A percentile compares a stretch with the other conserved stretches of the same genome.
phyloP scores from a whole-genome alignment of 73 alveolate species.

The Effrenium voratum region DNA sequence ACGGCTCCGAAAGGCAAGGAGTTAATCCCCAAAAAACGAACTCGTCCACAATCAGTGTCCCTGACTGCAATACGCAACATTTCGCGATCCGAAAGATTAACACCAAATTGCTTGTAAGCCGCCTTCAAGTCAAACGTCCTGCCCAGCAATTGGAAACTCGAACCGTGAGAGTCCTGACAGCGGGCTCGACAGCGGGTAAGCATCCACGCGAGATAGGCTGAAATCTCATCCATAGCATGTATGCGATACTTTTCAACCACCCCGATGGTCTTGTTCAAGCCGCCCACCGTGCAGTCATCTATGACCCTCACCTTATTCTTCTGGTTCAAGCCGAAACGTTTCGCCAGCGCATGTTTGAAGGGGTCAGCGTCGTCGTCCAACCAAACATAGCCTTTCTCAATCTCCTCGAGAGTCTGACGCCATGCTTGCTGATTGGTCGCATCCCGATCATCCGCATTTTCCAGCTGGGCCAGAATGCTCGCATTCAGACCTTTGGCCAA shows the following conservation, averaged over 20 bases:
- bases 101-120: background rate
- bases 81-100: background rate
- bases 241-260: background rate
- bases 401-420: background rate
- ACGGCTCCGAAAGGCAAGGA: background rate
- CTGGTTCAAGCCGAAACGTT: conserved; percentile 8
- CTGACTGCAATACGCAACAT: background rate
- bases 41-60: background rate
- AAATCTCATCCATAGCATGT: conserved; percentile 10
- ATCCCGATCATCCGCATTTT: background rate
- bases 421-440: background rate
- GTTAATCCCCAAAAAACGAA: background rate
- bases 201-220: background rate
- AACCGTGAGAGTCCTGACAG: too few relatives aligned
- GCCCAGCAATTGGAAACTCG: too few relatives aligned
- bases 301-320: background rate
- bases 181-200: too few relatives aligned
- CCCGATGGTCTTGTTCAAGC: background rate
- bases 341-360: background rate
- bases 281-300: conserved; percentile 23
- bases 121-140: background rate
- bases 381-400: background rate
- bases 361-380: background rate
- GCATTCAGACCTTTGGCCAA: background rate
- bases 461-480: background rate